Base-by-base conservation (phyloP, 2,329 filamentous ascomycete species). In the Exophiala sp. region DNA sequence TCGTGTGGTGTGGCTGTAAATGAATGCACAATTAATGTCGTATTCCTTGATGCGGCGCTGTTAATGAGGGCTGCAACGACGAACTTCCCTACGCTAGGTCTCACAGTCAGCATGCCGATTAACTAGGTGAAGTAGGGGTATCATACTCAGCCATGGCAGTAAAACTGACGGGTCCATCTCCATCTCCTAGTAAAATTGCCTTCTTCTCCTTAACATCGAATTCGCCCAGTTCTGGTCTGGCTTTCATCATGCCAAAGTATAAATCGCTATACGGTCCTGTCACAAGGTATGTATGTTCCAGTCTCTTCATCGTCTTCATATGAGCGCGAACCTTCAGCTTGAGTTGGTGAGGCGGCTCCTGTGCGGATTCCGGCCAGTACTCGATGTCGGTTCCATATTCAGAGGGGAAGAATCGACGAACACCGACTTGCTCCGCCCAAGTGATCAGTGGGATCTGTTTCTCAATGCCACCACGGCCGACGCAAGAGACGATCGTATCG, bases 141-240 rank as follows among this genome's bases (percentile, higher is more conserved):
- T n/a, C 43, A 72, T 71, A 87, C 84, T 91, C 88, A 18, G 75
- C 72, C 82, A 88, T 88, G 2, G 83, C 86, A 2, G 84, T 89
- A 62, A 91, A 80, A 34, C 83, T 84, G 56, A 89, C 76, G 55
- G 73, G 77, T 16, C 78, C 83, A 35, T 83, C 72, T 0, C 85
- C 86, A 57, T 80, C 79, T 2, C 80, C 86, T 16, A 89, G 65
- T 11, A 91, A 65, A 2, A 80, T 73, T 0, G 86, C 86, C 52
- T 74, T 79, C 64, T 79, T 84, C 2, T 65, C 72, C 55, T 73
- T 70, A 1, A 80, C 72, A 63, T 89, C 78, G 62, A 82, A 90
- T 0, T 78, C 78, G 2, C 86, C 86, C 0, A 74, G 33, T 52
- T 61, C 59, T 5, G 68, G 66, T 33, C 71, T 63, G 0, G 66